These are phyloP conservation scores for Lignosus rhinocerotis DNA, from an alignment of 1,284 basidiomycete species.

Conservation along the genomic window DNA sequence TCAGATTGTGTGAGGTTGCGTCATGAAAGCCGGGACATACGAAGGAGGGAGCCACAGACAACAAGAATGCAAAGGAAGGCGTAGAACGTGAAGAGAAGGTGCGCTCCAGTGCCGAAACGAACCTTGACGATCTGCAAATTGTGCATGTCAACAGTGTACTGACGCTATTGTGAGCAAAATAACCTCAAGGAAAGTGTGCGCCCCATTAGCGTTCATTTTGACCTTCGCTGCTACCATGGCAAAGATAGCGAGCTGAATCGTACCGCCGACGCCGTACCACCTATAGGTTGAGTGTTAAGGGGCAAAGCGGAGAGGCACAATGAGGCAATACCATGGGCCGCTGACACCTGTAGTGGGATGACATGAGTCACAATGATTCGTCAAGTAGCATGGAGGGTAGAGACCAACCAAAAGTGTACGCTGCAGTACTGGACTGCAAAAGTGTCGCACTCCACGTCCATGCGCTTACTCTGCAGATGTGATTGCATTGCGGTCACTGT, in stretches of 20 bases:
- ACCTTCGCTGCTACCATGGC: conserved; percentile 73
- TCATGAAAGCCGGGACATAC: conserved; percentile 34
- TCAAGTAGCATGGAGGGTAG: background rate
- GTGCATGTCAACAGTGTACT: background rate
- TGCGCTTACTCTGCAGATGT: conserved; percentile 51
- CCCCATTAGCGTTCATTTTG: conserved; percentile 68
- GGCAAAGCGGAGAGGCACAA: too few species aligned
- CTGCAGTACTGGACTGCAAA: conserved; percentile 56
- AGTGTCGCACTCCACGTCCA: conserved; percentile 64
- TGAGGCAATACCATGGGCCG: conserved; percentile 43
- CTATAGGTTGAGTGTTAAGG: conserved; percentile 23
- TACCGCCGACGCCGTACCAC: conserved; percentile 62
- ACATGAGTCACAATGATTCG: background rate
- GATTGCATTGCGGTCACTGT: background rate
- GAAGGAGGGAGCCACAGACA: conserved; percentile 59
- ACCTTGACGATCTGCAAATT: conserved; percentile 55
- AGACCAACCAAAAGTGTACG: conserved; percentile 48
- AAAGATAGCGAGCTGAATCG: conserved; percentile 74
- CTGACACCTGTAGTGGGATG: conserved; percentile 38
- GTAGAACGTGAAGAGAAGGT: conserved; percentile 81
- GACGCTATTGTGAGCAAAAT: background rate
- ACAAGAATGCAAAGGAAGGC: conserved; percentile 77
- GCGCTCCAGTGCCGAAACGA: conserved; percentile 77
- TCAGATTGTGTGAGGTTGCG: background rate
- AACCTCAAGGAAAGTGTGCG: conserved; percentile 57